Evolutionary conservation across 805 yeast species (phyloP).

Genomic region (Ogataea haglerorum): DNA sequence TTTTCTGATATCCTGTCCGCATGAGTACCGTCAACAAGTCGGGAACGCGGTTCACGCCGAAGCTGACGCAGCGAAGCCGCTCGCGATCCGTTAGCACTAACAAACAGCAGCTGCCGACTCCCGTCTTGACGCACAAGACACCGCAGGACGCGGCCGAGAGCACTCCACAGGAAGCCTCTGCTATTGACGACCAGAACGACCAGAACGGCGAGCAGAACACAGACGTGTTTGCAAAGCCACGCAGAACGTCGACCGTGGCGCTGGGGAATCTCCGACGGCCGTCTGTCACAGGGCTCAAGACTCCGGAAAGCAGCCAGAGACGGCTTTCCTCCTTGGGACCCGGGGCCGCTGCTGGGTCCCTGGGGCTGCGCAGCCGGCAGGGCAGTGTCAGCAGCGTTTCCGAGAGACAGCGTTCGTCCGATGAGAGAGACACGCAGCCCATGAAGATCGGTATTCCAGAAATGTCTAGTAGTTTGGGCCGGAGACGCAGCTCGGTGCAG

Average conservation of each 20-base stretch:
- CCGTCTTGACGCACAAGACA: constrained; percentile 8
- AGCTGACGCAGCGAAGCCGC: constrained; percentile 35
- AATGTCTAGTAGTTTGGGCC: constrained; percentile 3
- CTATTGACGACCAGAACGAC: constrained; percentile 1
- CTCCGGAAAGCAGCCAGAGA: constrained; percentile 5
- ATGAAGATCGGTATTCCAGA: constrained; percentile 9
- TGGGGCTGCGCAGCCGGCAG: constrained; percentile 7
- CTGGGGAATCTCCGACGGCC: constrained; percentile 3
- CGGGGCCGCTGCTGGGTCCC: background rate
- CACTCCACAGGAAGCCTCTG: background rate
- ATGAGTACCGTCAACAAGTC: constrained; percentile 41
- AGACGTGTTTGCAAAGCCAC: constrained; percentile 2
- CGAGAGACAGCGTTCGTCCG: constrained; percentile 6
- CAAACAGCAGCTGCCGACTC: constrained; percentile 14
- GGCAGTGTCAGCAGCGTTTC: constrained; percentile 2
- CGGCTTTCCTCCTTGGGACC: constrained; percentile 8
- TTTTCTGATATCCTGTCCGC: background rate
- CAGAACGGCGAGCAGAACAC: background rate
- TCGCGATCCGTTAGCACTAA: constrained; percentile 4
- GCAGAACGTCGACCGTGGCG: background rate
- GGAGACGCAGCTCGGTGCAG: constrained; percentile 15
- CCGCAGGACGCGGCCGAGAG: constrained; percentile 1
- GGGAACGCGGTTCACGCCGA: constrained; percentile 66
- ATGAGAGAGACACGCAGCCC: constrained; percentile 4
- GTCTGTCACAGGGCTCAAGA: constrained; percentile 7